A percentile compares a stretch with the other conserved stretches of the same genome.
Conservation (phyloP, 1,284 basidiomycete species). For the Malassezia yamatoensis region DNA sequence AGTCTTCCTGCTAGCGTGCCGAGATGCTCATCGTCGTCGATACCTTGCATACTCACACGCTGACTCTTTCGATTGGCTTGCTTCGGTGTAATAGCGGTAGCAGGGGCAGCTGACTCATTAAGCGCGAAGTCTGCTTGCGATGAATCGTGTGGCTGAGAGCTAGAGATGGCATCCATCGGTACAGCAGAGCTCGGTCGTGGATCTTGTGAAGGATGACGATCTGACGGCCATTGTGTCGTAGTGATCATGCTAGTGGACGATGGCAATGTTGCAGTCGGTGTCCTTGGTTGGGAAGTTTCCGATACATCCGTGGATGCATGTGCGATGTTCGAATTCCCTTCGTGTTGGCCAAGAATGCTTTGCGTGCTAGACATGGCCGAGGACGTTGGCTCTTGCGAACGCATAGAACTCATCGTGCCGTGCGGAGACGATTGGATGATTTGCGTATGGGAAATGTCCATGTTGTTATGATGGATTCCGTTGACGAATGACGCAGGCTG, state of each 20-base stretch:
- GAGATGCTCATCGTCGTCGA: conserved; percentile 5
- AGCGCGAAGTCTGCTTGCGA: too few relatives aligned
- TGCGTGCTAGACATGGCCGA: not conserved
- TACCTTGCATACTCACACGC: not conserved
- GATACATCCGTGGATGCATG: not conserved
- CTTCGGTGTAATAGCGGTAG: not conserved
- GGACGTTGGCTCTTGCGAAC: not conserved
- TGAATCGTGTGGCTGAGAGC: too few relatives aligned
- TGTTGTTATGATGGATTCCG: too few relatives aligned
- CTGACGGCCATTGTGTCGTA: too few relatives aligned
- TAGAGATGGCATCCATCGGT: too few relatives aligned
- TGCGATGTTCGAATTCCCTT: not conserved
- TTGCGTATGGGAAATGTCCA: too few relatives aligned
- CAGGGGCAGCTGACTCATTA: not conserved
- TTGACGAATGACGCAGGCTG: too few relatives aligned
- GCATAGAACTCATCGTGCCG: not conserved
- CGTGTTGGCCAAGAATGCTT: not conserved
- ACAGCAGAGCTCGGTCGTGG: not conserved
- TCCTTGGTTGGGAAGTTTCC: not conserved
- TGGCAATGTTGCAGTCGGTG: not conserved
- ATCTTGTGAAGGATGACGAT: not conserved
- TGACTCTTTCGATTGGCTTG: not conserved
- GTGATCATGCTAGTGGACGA: too few relatives aligned
- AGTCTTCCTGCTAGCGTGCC: conserved; percentile 13
- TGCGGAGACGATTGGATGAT: not conserved